Base-by-base conservation (phyloP, 306 rosid species). In the Castanopsis chinensis region DNA sequence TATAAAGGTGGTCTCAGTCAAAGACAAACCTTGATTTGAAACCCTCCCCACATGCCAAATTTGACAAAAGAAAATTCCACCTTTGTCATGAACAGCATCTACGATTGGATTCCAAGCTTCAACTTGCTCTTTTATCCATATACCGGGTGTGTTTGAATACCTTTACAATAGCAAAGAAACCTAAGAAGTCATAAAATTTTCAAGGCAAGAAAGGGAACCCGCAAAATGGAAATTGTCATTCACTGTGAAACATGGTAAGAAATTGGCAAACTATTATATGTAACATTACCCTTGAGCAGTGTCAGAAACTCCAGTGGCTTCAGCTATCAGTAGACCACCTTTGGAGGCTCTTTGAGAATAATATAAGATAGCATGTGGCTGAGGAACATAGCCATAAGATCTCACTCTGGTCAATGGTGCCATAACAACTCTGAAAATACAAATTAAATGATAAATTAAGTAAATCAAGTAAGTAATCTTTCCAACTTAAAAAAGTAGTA, bases 101-200 rank as follows among this genome's bases (percentile, higher is more conserved):
- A 88, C 88, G 28, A 83, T 81, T 3, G 89, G 88, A 71, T 78
- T 88, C 91, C 91, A 86, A 5, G 88, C 92, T 64, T 86, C 86
- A 33, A 89, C 78, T 49, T 89, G 92, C 79, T 86, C 83, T 73
- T 49, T 75, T 23, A 88, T 89, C 90, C 90, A 86, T 57, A 89
- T 78, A 10, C 90, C 90, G 5, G 88, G 86, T 27, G 74, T 78
- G 21, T 89, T 19, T 7, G 77, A 59, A 70, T 80, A 72, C 71
- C 90, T 86, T 18, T 3, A 17, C 13, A 61, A 23, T 67, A 28
- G 5, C 4, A 18, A 81, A 53, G 5, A 69, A 30, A 45, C 71
- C 30, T 4, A 30, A 11, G 4, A n/a, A 18, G 25, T 54, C 43
- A 73, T 30, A 2, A 30, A 67, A 5, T 8, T 15, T 33, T 65